phyloP scores from a whole-genome alignment of 2,329 filamentous ascomycete species.

The Sphaerostilbella broomeana region DNA sequence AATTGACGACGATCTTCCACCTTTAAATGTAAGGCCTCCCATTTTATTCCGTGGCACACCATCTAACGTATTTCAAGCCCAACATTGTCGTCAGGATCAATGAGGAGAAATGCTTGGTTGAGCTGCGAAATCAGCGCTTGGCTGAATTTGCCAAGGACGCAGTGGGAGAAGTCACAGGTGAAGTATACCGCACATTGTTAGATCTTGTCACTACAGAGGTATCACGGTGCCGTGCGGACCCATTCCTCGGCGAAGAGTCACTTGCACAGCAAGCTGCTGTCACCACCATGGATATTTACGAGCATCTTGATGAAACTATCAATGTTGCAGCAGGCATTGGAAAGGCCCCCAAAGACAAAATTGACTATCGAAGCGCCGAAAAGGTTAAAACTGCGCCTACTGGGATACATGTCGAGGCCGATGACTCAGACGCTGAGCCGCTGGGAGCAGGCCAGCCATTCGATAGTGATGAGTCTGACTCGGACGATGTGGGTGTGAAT shows the following conservation, averaged over 20 bases:
- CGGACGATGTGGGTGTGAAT: slow-evolving; percentile 28
- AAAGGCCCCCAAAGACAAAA: slow-evolving; percentile 41
- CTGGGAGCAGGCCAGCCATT: slow-evolving; percentile 15
- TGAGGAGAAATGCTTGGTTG: slow-evolving; percentile 75
- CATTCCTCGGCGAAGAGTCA: slow-evolving; percentile 30
- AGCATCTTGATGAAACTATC: slow-evolving; percentile 45
- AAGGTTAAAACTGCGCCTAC: slow-evolving; percentile 37
- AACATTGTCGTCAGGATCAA: slow-evolving; percentile 73
- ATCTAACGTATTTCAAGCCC: slow-evolving; percentile 43
- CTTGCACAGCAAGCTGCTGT: slow-evolving; percentile 30
- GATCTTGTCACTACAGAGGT: slow-evolving; percentile 62
- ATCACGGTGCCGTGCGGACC: slow-evolving; percentile 58
- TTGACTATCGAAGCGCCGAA: slow-evolving; percentile 42
- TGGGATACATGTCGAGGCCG: slow-evolving; percentile 29
- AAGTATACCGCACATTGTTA: slow-evolving; percentile 71
- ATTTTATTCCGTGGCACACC: not conserved
- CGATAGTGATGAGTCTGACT: slow-evolving; percentile 28
- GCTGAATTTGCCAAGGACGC: slow-evolving; percentile 63
- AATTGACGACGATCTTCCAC: slow-evolving; percentile 35
- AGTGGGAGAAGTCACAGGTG: slow-evolving; percentile 66
- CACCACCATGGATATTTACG: slow-evolving; percentile 51
- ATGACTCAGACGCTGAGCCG: slow-evolving; percentile 28
- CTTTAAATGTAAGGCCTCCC: slow-evolving; percentile 46
- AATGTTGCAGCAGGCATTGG: slow-evolving; percentile 54
- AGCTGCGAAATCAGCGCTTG: slow-evolving; percentile 72